Conservation (phyloP, 768 basidiomycete genomes). For the Russula sp. region DNA sequence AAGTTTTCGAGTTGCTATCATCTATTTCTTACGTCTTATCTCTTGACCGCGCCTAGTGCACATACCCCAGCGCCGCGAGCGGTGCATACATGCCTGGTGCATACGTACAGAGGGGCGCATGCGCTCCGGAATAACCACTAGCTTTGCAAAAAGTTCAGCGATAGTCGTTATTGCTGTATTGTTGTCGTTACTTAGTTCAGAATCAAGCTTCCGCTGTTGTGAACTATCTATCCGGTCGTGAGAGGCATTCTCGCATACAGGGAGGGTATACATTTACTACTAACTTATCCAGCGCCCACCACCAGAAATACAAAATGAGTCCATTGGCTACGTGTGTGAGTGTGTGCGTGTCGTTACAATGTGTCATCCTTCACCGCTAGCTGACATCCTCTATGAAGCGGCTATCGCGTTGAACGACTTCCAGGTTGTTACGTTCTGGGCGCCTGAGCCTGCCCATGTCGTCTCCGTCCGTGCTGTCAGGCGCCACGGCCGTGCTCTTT, state of each 20-base stretch:
- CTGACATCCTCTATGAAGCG: slow-evolving; percentile 19
- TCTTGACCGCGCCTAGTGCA: slow-evolving; percentile 3
- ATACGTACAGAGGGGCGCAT: not conserved
- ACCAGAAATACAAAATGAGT: not conserved
- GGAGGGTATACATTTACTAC: not conserved
- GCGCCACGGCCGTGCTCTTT: not conserved
- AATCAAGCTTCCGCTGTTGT: not conserved
- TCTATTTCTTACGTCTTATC: not conserved
- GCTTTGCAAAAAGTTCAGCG: not conserved
- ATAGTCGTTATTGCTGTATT: not conserved
- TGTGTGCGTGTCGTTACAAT: too few species aligned
- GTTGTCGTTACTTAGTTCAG: not conserved
- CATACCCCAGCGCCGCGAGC: not conserved
- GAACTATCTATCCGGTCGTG: not conserved
- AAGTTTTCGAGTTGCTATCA: too few species aligned
- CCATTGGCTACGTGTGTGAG: not conserved
- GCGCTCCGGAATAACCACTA: not conserved
- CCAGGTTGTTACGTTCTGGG: not conserved
- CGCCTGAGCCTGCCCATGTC: not conserved
- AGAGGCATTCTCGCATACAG: not conserved
- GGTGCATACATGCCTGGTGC: not conserved
- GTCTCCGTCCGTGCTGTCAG: not conserved
- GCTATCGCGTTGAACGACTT: slow-evolving; percentile 11
- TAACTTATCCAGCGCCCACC: not conserved
- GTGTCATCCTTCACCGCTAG: not conserved